Percentiles rank a stretch among this genome's conserved stretches.
Conservation (phyloP, 1,284 basidiomycete genomes). For the Cryptococcus sp. region DNA sequence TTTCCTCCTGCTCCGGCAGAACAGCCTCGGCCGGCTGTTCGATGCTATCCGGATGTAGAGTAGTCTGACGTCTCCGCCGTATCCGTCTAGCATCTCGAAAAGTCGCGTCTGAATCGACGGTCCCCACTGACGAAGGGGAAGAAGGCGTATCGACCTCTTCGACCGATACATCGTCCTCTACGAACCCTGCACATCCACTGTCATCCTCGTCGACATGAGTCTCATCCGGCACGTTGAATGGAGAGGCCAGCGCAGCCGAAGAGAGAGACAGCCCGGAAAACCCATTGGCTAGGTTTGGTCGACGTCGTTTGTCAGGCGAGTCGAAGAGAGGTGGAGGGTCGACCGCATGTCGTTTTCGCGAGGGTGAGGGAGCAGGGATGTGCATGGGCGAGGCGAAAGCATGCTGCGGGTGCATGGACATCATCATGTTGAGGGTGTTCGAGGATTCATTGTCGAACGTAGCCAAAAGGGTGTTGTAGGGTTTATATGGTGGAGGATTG, state of each 20-base stretch:
- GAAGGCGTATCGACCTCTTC: conserved; percentile 3
- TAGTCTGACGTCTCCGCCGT: conserved; percentile 3
- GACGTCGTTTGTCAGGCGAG: conserved; percentile 23
- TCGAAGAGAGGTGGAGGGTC: neutral
- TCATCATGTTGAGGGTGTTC: neutral
- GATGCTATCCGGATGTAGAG: conserved; percentile 24
- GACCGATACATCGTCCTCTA: neutral
- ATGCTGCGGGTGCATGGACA: neutral
- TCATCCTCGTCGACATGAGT: conserved; percentile 1
- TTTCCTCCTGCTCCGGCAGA: neutral
- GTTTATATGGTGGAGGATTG: too few species aligned
- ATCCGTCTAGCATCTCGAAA: conserved; percentile 6
- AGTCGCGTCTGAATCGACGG: conserved; percentile 25
- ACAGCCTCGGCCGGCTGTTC: conserved; percentile 19
- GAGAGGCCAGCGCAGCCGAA: neutral
- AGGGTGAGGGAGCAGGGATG: neutral
- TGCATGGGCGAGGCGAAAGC: neutral
- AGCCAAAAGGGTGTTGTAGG: too few species aligned
- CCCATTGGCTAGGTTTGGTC: conserved; percentile 37
- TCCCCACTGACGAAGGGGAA: conserved; percentile 7
- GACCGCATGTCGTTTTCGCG: neutral
- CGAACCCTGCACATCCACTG: too few species aligned
- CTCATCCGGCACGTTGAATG: conserved; percentile 1
- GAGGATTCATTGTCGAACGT: too few species aligned
- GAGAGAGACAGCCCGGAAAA: conserved; percentile 33